Evolutionary conservation across 352 stramenopile genomes (phyloP).

Genomic region (Phytophthora tentaculata): DNA sequence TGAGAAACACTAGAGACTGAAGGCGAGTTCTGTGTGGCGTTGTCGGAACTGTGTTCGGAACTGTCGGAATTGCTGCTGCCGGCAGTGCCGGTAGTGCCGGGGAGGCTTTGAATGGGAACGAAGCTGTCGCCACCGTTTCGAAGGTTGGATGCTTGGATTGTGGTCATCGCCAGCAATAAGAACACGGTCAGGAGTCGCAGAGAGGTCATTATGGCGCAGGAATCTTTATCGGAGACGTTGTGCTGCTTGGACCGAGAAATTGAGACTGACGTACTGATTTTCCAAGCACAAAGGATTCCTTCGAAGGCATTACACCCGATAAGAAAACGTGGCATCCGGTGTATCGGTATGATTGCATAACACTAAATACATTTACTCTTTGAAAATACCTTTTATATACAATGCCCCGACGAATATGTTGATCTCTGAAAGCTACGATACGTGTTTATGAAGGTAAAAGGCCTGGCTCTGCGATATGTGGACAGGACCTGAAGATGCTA

Average conservation of each 20-base stretch:
- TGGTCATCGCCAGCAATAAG: constrained; percentile 8
- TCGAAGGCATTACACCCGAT: constrained; percentile 12
- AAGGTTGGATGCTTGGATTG: constrained; percentile 16
- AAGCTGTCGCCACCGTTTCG: constrained; percentile 5
- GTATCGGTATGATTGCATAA: not conserved
- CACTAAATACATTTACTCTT: not conserved
- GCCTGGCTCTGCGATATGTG: constrained; percentile 18
- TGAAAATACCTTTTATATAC: not conserved
- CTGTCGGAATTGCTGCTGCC: not conserved
- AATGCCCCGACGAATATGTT: not conserved
- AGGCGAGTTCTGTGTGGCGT: constrained; percentile 23
- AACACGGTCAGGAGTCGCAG: constrained; percentile 16
- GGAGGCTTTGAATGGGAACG: constrained; percentile 1
- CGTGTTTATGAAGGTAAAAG: not conserved
- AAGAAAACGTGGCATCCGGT: not conserved
- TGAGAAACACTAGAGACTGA: constrained; percentile 6
- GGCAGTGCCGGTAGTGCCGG: not conserved
- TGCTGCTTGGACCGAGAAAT: constrained; percentile 21
- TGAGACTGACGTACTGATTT: constrained; percentile 27
- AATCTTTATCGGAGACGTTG: constrained; percentile 1
- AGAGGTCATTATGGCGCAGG: constrained; percentile 8
- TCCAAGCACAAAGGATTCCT: constrained; percentile 14
- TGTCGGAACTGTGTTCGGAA: not conserved
- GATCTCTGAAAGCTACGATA: not conserved
- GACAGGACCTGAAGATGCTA: constrained; percentile 14